Evolutionary conservation across 2,329 filamentous ascomycete species (phyloP).

Genomic region (Paecilomyces sp.): DNA sequence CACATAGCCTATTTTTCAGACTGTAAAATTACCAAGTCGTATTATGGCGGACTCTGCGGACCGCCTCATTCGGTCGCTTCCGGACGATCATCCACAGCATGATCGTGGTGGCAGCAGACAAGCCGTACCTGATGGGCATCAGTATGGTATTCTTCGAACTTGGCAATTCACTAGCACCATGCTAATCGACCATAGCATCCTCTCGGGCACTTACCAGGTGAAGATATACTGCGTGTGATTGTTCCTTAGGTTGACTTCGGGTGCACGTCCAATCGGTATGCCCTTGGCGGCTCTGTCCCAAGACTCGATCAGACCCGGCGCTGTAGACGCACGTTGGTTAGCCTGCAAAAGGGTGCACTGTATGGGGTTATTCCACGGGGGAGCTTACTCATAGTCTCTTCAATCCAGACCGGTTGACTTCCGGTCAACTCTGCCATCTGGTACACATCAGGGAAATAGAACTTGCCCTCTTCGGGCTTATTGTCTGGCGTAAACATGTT

Average conservation of each 20-base stretch:
- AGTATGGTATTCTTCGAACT: constrained; percentile 10
- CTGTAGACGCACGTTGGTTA: constrained; percentile 36
- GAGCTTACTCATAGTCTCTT: constrained; percentile 79
- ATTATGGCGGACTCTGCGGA: constrained; percentile 68
- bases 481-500: constrained; percentile 97
- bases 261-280: constrained; percentile 77
- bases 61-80: constrained; percentile 68
- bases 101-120: constrained; percentile 75
- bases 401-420: constrained; percentile 87
- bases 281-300: constrained; percentile 72
- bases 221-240: constrained; percentile 99
- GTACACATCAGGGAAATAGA: constrained; percentile 89
- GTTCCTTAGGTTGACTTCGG: constrained; percentile 89
- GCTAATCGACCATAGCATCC: background rate
- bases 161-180: background rate
- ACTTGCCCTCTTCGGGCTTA: constrained; percentile 71
- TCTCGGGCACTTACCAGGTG: constrained; percentile 66
- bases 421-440: constrained; percentile 82
- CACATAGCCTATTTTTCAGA: background rate
- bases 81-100: constrained; percentile 96
- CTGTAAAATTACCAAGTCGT: constrained; percentile 58
- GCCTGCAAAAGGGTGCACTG: background rate
- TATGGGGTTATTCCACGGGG: background rate
- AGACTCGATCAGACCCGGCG: constrained; percentile 68
- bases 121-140: constrained; percentile 63